Conservation (phyloP, 495 filamentous ascomycete genomes). For the Talaromyces stipitatus region DNA sequence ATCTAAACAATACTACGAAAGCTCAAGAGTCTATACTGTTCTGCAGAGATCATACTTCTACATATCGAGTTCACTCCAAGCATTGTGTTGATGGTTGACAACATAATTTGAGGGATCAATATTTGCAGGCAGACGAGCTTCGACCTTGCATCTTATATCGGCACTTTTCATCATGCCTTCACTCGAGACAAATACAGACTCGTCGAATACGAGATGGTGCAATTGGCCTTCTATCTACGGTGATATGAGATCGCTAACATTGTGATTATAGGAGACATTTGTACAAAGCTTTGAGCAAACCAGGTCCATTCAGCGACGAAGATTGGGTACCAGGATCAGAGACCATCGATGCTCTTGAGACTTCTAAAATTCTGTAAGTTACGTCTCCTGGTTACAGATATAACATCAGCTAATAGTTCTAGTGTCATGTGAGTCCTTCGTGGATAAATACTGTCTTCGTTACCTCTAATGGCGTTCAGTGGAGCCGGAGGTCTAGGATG, state of each 20-base stretch:
- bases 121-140: not conserved
- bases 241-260: not conserved
- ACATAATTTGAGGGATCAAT: not conserved
- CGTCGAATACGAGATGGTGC: not conserved
- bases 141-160: not conserved
- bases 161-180: conserved; percentile 4
- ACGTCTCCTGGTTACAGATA: conserved; percentile 10
- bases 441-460: not conserved
- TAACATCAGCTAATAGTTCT: conserved; percentile 13
- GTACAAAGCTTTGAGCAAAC: conserved; percentile 63
- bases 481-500: conserved; percentile 95
- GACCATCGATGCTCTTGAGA: conserved; percentile 51
- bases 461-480: conserved; percentile 35
- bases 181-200: conserved; percentile 1
- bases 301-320: conserved; percentile 71
- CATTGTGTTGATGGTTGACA: not conserved
- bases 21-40: not conserved
- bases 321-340: conserved; percentile 58
- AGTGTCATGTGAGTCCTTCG: conserved; percentile 42
- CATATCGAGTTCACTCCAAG: not conserved
- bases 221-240: too few species aligned
- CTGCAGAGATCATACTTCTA: not conserved
- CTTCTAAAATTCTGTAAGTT: conserved; percentile 64
- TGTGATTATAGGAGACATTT: conserved; percentile 63
- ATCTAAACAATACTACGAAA: not conserved